Conservation (phyloP, 1,139 yeast species). For the Kodamaea ohmeri region DNA sequence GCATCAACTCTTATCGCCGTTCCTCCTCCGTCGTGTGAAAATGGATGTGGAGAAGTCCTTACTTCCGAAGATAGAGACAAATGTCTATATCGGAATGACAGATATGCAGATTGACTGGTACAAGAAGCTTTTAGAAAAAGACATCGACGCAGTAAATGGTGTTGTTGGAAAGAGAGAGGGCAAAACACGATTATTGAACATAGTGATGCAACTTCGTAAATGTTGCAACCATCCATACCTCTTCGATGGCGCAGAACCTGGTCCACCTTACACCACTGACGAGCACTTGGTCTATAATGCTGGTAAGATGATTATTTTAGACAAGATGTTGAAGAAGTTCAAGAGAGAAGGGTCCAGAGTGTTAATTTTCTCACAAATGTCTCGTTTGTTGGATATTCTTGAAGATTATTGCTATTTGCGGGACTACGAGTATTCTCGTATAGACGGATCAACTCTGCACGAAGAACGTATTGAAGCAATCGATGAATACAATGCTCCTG, state of each 20-base stretch:
- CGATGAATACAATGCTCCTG: conserved; percentile 85
- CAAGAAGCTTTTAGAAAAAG: conserved; percentile 81
- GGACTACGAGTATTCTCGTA: conserved; percentile 83
- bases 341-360: conserved; percentile 83
- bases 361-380: conserved; percentile 92
- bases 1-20: conserved; percentile 84
- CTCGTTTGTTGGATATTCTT: conserved; percentile 81
- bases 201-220: conserved; percentile 94
- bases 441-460: conserved; percentile 93
- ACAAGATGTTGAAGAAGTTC: conserved; percentile 72
- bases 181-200: conserved; percentile 82
- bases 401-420: conserved; percentile 91
- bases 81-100: conserved; percentile 90
- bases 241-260: conserved; percentile 98
- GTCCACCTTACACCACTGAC: conserved; percentile 96
- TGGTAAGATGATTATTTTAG: conserved; percentile 87
- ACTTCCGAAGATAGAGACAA: conserved; percentile 85
- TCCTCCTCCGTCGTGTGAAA: conserved; percentile 83
- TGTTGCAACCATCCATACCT: conserved; percentile 97
- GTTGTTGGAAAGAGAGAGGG: conserved; percentile 86
- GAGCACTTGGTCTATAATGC: conserved; percentile 86
- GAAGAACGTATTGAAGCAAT: conserved; percentile 91
- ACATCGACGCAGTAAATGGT: conserved; percentile 94
- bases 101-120: conserved; percentile 95
- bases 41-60: conserved; percentile 90